Evolutionary conservation across 2,329 filamentous ascomycete species (phyloP), one percentile per base, ranked within the genome.

Genomic region (Sarocladium kiliense): DNA sequence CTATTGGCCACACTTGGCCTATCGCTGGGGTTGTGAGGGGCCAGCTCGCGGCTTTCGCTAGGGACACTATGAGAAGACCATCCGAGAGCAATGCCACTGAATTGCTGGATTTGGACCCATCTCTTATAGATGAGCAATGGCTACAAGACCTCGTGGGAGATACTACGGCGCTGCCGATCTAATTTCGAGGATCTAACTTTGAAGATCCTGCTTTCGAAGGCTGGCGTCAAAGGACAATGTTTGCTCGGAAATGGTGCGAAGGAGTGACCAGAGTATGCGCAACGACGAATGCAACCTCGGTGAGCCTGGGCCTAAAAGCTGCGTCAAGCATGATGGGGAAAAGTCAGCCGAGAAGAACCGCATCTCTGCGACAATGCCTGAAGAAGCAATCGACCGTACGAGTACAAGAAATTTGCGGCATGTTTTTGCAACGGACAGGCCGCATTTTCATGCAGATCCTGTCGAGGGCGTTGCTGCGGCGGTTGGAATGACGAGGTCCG

Each of bases 41-140:
- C 23, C 55, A 57, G 55, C 49, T 57, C 16, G 51, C 55, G 23
- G 39, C 18, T 25, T 54, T 57, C 21, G 50, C 50, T 19, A 49
- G 55, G 21, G 51, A 42, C 12, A 23, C 50, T 21, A 39, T 54
- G 41, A 34, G 26, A 14, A 44, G 39, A 14, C 19, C 39, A 23
- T 21, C 19, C 5, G 6, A 30, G 16, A 26, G 37, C 54, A 37
- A 21, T 21, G n/a, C 39, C 19, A 21, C 39, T 6, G 39, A 44
- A 18, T 18, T 44, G 6, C 10, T 42, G 26, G 54, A 55, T 19
- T 49, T 49, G 41, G 27, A 21, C 3, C 4, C 12, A 26, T 47
- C 54, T 2, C 19, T 37, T 7, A 36, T 55, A 1, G 41, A 55
- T 21, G 54, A 49, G 23, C 41, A 55, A 21, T 47, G 42, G 26